Percentiles rank a stretch among this genome's conserved stretches.
Evolutionary conservation across 495 filamentous ascomycete species (phyloP).

Genomic region (Geopyxis carbonaria): DNA sequence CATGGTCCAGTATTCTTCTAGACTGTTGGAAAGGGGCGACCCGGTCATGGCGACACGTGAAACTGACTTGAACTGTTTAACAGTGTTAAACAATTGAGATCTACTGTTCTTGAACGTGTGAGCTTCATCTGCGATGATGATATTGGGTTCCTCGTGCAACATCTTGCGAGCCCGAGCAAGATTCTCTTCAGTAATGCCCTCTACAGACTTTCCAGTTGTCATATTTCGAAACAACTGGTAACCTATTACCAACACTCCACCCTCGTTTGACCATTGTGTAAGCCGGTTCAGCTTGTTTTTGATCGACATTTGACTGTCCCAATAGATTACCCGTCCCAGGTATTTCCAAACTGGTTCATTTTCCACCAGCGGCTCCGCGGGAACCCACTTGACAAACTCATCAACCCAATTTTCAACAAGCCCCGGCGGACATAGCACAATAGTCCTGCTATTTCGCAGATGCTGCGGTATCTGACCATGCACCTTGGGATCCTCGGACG

Average conservation of each 20-base stretch:
- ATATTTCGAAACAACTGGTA: constrained; percentile 47
- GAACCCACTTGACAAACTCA: constrained; percentile 55
- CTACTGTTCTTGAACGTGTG: constrained; percentile 54
- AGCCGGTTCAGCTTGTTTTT: too few relatives aligned
- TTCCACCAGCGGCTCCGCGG: too few relatives aligned
- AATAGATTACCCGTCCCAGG: too few relatives aligned
- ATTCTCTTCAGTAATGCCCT: background rate
- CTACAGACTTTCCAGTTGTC: too few relatives aligned
- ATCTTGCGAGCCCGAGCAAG: background rate
- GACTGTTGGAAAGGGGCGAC: constrained; percentile 67
- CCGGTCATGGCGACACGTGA: constrained; percentile 77
- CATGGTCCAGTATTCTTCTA: constrained; percentile 68
- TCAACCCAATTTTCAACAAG: constrained; percentile 71
- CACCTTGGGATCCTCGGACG: constrained; percentile 39
- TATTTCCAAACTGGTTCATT: too few relatives aligned
- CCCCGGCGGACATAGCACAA: constrained; percentile 60
- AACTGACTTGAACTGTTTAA: constrained; percentile 42
- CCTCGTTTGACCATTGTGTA: too few relatives aligned
- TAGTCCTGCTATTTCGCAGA: constrained; percentile 43
- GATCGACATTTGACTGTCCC: too few relatives aligned
- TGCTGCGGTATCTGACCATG: constrained; percentile 46
- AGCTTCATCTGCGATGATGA: constrained; percentile 81
- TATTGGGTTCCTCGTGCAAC: constrained; percentile 33
- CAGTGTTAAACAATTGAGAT: constrained; percentile 35
- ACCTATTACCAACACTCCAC: constrained; percentile 59